Base-by-base conservation (phyloP, 495 filamentous ascomycete species). In the Wilcoxina mikolae region DNA sequence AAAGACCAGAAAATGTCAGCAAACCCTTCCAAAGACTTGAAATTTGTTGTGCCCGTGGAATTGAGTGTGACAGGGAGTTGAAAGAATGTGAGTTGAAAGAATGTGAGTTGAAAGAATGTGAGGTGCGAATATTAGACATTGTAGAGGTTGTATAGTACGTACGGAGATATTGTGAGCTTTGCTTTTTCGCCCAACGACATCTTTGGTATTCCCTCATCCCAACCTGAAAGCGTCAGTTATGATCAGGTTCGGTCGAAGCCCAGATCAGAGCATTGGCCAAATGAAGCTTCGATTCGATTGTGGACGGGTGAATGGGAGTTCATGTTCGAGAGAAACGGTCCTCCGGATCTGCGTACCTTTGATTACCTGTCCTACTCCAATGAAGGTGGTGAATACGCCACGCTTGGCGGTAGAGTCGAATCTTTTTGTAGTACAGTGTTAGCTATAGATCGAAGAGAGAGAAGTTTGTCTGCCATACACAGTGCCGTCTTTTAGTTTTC, bases 101-200 rank as follows among this genome's bases (percentile, higher is more conserved):
- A 28, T 38, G 28, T 53, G 31, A 56, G 33, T 38, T 18, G 46
- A 35, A 56, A 53, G 58, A 63, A 56, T 44, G n/a, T 2, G 17
- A 4, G 24, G 45, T 12, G 17, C 35, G 57, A n/a, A 17, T 31
- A 23, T 48, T 18, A 26, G 15, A 47, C n/a, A n/a, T n/a, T n/a
- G n/a, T n/a, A n/a, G n/a, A n/a, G n/a, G n/a, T n/a, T n/a, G n/a
- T n/a, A n/a, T n/a, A 31, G 22, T 17, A 69, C 79, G 64, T 73
- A 83, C 80, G 72, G 65, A 48, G 71, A 69, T 57, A 83, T 83
- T 4, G 66, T 78, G 57, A 84, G 65, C 28, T 69, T 72, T 31
- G 76, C 72, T 66, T 76, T 76, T 69, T 84, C 79, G 57, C 81
- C 81, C 38, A 84, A 66, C 43, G 70, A 73, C 78, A 84, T 82